A percentile compares a stretch with the other conserved stretches of the same genome.
Evolutionary conservation across 495 filamentous ascomycete species (phyloP).

Genomic region (Xylaria grammica): DNA sequence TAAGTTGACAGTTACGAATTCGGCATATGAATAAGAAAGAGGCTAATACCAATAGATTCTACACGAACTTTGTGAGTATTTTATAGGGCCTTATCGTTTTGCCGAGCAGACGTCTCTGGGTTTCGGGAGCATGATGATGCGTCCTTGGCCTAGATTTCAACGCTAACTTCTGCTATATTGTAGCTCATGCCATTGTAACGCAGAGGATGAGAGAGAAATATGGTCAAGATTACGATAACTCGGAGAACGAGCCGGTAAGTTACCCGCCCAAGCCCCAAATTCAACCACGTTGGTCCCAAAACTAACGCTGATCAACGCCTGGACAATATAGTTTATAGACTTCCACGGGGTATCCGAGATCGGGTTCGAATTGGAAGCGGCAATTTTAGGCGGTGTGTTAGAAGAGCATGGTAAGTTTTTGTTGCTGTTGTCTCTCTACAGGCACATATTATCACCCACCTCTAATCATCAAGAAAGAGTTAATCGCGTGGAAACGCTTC

Average conservation of each 20-base stretch:
- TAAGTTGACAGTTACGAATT: not conserved
- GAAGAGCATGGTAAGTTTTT: not conserved
- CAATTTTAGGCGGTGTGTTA: not conserved
- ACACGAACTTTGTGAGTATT: slow-evolving; percentile 14
- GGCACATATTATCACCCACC: not conserved
- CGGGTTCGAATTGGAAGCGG: not conserved
- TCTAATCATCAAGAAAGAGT: too few relatives aligned
- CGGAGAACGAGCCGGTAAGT: slow-evolving; percentile 14
- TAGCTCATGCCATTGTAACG: too few relatives aligned
- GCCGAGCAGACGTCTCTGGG: too few relatives aligned
- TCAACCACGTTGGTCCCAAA: not conserved
- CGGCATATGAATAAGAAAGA: not conserved
- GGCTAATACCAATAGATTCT: slow-evolving; percentile 4
- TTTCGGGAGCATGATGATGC: too few relatives aligned
- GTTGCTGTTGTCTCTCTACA: not conserved
- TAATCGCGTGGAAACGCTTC: too few relatives aligned
- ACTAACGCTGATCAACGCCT: not conserved
- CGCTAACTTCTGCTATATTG: too few relatives aligned
- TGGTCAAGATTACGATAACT: too few relatives aligned
- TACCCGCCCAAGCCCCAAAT: not conserved
- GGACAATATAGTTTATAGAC: slow-evolving; percentile 1
- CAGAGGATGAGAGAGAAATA: too few relatives aligned
- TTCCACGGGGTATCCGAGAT: slow-evolving; percentile 2
- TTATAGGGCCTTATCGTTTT: too few relatives aligned
- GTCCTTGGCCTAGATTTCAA: too few relatives aligned